These are phyloP conservation scores for Leccinellum rugosiceps DNA, from an alignment of 768 basidiomycete genomes.

Conservation along the genomic window DNA sequence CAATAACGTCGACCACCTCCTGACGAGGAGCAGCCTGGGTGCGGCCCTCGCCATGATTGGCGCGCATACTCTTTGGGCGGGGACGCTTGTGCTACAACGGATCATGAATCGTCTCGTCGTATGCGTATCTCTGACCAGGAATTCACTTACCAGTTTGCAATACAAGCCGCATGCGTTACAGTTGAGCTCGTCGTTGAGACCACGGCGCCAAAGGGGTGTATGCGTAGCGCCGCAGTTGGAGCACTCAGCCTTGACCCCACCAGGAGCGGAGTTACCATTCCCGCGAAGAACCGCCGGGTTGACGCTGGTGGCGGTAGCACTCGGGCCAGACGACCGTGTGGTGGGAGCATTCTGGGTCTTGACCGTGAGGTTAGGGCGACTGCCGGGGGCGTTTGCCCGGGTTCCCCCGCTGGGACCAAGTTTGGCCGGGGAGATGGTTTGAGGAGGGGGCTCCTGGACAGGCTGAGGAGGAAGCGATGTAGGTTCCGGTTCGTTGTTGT, in stretches of 20 bases:
- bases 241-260: conserved; percentile 76
- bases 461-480: conserved; percentile 34
- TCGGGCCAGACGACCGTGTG: conserved; percentile 55
- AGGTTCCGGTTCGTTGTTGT: conserved; percentile 2
- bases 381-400: conserved; percentile 41
- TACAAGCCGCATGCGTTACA: conserved; percentile 89
- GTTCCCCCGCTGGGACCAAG: conserved; percentile 53
- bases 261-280: conserved; percentile 42
- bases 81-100: conserved; percentile 75
- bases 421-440: conserved; percentile 58
- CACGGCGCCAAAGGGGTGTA: conserved; percentile 83
- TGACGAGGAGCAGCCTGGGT: conserved; percentile 60
- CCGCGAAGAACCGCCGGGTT: conserved; percentile 41
- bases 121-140: not conserved
- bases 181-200: conserved; percentile 84
- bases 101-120: not conserved
- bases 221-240: conserved; percentile 88
- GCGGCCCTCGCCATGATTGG: conserved; percentile 69
- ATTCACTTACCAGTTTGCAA: conserved; percentile 68
- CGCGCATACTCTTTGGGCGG: conserved; percentile 84
- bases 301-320: conserved; percentile 61
- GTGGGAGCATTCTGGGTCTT: conserved; percentile 46
- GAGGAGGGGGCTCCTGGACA: conserved; percentile 41
- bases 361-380: conserved; percentile 59
- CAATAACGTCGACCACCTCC: conserved; percentile 71